Evolutionary conservation across 2,329 filamentous ascomycete genomes (phyloP).

Genomic region (Colletotrichum horii): DNA sequence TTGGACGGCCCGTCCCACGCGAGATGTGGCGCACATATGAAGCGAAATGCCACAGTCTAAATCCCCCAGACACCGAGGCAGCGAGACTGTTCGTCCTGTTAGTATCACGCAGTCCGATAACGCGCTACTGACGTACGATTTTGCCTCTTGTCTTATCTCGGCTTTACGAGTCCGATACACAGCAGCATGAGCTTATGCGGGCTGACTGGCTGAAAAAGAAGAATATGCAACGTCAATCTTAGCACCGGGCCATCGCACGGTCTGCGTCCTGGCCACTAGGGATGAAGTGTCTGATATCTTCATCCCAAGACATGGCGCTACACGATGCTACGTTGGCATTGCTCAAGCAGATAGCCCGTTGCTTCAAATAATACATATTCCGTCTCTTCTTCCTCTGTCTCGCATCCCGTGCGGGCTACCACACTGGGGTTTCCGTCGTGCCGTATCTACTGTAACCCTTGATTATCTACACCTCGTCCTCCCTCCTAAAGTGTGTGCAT

Average conservation of each 20-base stretch:
- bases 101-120: neutral
- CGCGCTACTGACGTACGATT: neutral
- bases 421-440: neutral
- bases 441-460: neutral
- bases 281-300: neutral
- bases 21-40: neutral
- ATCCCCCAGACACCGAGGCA: neutral
- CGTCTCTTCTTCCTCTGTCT: neutral
- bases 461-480: neutral
- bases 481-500: neutral
- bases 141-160: neutral
- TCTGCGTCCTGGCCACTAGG: neutral
- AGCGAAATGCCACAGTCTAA: neutral
- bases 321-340: neutral
- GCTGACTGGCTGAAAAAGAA: neutral
- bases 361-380: neutral
- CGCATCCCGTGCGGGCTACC: neutral
- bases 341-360: neutral
- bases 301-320: slow-evolving; percentile 5
- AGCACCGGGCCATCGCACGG: neutral
- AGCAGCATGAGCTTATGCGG: neutral
- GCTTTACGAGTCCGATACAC: neutral
- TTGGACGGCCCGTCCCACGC: neutral
- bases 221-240: neutral
- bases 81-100: neutral